These are phyloP conservation scores for Termitomyces sp. DNA, from an alignment of 1,284 basidiomycete genomes.

Conservation along the genomic window DNA sequence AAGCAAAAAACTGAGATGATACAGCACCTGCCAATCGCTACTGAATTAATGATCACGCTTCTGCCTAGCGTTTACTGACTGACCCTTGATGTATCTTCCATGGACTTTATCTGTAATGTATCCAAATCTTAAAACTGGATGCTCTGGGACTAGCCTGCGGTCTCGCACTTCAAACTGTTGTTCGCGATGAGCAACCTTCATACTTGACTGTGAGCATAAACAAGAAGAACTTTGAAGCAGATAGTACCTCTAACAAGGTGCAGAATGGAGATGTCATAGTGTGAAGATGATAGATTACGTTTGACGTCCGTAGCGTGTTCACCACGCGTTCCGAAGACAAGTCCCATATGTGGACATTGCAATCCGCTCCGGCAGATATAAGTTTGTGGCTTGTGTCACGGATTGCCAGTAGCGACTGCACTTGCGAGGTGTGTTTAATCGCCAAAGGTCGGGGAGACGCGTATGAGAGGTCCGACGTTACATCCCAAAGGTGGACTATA, in stretches of 20 bases:
- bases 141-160: conserved; percentile 31
- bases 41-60: not conserved
- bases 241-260: conserved; percentile 38
- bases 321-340: conserved; percentile 38
- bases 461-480: conserved; percentile 27
- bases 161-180: conserved; percentile 49
- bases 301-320: conserved; percentile 36
- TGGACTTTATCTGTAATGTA: conserved; percentile 31
- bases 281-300: conserved; percentile 41
- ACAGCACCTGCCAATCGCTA: conserved; percentile 15
- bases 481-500: conserved; percentile 40
- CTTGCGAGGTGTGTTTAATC: conserved; percentile 39
- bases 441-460: conserved; percentile 26
- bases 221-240: not conserved
- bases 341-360: conserved; percentile 41
- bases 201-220: not conserved
- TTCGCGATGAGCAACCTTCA: conserved; percentile 44
- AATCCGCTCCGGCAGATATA: conserved; percentile 43
- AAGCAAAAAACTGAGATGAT: conserved; percentile 32
- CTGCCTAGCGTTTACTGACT: conserved; percentile 5
- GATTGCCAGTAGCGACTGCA: conserved; percentile 40
- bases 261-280: conserved; percentile 31
- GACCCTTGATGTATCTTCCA: conserved; percentile 42
- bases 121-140: conserved; percentile 39
- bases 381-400: conserved; percentile 43